A percentile compares a stretch with the other conserved stretches of the same genome.
Evolutionary conservation across 441 rosid genomes (phyloP).

Genomic region (Syzygium syzygioides): DNA sequence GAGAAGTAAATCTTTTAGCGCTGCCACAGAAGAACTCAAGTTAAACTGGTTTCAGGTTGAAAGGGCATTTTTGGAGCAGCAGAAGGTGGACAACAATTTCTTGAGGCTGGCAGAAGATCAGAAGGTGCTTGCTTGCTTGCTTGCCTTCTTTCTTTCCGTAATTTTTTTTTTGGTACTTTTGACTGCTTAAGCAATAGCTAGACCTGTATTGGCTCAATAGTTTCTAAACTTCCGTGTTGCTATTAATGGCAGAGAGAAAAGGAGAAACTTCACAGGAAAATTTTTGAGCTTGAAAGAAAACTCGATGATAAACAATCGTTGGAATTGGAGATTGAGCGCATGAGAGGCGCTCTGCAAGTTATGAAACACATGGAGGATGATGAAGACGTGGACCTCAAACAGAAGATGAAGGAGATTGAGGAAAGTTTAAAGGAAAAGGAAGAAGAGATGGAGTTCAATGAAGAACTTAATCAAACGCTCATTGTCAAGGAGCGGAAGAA

Average conservation of each 20-base stretch:
- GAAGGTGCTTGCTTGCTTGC: slow-evolving; percentile 32
- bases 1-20: neutral
- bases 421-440: slow-evolving; percentile 42
- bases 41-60: slow-evolving; percentile 31
- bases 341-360: slow-evolving; percentile 49
- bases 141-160: neutral
- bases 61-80: slow-evolving; percentile 60
- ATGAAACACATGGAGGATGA: slow-evolving; percentile 58
- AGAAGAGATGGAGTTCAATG: slow-evolving; percentile 24
- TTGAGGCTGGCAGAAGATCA: slow-evolving; percentile 55
- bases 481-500: slow-evolving; percentile 32
- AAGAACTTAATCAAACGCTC: slow-evolving; percentile 28
- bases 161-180: neutral
- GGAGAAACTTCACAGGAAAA: slow-evolving; percentile 39
- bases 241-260: slow-evolving; percentile 42
- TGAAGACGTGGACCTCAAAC: slow-evolving; percentile 25
- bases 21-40: neutral
- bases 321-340: slow-evolving; percentile 62
- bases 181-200: neutral
- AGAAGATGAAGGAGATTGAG: slow-evolving; percentile 27
- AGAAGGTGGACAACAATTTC: slow-evolving; percentile 42
- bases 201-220: neutral
- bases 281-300: slow-evolving; percentile 43
- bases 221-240: neutral
- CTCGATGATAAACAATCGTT: slow-evolving; percentile 60